A percentile compares a stretch with the other conserved stretches of the same genome.
These are phyloP conservation scores for Diutina ranongensis DNA, from an alignment of 1,139 yeast genomes.

Conservation along the genomic window DNA sequence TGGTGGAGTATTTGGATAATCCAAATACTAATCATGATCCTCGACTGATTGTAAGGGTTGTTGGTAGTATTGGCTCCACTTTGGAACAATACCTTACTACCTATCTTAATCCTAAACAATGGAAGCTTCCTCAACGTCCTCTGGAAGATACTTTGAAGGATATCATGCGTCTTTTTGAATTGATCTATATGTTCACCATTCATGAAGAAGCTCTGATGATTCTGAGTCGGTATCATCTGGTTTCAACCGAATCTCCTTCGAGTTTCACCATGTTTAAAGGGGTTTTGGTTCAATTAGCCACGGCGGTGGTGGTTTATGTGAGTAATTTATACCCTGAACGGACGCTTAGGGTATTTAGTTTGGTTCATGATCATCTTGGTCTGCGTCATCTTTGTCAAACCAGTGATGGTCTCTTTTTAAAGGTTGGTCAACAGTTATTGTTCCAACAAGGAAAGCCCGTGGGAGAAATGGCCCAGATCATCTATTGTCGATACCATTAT, in stretches of 20 bases:
- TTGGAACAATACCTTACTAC: conserved; percentile 15
- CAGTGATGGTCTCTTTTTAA: conserved; percentile 50
- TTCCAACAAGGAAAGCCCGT: conserved; percentile 25
- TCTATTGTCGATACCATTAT: conserved; percentile 71
- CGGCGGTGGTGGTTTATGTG: conserved; percentile 27
- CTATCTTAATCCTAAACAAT: conserved; percentile 13
- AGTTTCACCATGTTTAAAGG: conserved; percentile 40
- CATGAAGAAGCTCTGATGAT: conserved; percentile 40
- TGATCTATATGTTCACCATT: conserved; percentile 31
- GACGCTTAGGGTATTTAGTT: conserved; percentile 8
- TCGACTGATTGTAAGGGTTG: conserved; percentile 15
- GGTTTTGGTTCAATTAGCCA: conserved; percentile 31
- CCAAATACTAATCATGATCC: conserved; percentile 9
- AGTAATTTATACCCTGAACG: conserved; percentile 7
- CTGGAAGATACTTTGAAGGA: conserved; percentile 8
- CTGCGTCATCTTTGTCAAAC: conserved; percentile 55
- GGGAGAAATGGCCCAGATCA: conserved; percentile 60
- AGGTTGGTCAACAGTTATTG: conserved; percentile 45
- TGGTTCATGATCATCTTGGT: conserved; percentile 69
- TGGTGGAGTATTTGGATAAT: conserved; percentile 25
- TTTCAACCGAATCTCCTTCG: conserved; percentile 17
- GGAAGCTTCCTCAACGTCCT: conserved; percentile 7
- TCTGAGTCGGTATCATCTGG: conserved; percentile 21
- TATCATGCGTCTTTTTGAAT: conserved; percentile 22
- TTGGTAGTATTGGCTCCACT: conserved; percentile 38